Base-by-base conservation (phyloP, 2,329 filamentous ascomycete genomes). In the Phyllosticta citriasiana region DNA sequence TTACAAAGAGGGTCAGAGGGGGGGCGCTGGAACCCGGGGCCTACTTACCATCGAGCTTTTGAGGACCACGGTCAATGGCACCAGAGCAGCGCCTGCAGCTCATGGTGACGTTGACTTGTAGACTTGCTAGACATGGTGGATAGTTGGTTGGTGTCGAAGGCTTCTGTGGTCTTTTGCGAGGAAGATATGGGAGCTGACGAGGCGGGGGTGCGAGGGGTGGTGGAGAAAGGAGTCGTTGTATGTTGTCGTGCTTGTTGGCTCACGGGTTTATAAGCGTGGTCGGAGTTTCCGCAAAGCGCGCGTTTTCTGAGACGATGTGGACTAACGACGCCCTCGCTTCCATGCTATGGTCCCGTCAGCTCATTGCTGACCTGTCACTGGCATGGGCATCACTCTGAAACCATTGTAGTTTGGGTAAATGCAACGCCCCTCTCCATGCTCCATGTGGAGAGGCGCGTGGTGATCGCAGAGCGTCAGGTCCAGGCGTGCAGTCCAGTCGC, bases 51-150 rank as follows among this genome's bases (percentile, higher is more conserved):
- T 95, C 88, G 2, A 96, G 85, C 79, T 96, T 80, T 89, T 93
- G 66, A 99, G 85, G 54, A 97, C n/a, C 91, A 58, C 91, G 84
- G 77, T 96, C 89, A 53, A 99, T 83, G 67, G 94, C 94, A 71
- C 92, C 91, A 54, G 92, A 97, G 86, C 94, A 99, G 75, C 61
- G 57, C 73, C 89, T 85, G 79, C 94, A 99, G 82, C 81, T 88
- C 94, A 99, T 99, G 77, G 80, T 82, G 75, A 97, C 85, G 77
- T 92, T 87, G 82, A 97, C 76, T 94, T 90, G 88, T 97, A 97
- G 68, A 85, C 89, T 81, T 96, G 91, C 69, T 88, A 63, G 73
- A 68, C 88, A 92, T 91, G 70, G 67, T 80, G 71, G 57, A 27
- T 57, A 61, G 54, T 58, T 24, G 30, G n/a, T 47, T 53, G 25